phyloP scores from a whole-genome alignment of 2,329 filamentous ascomycete genomes.

The Fusarium temperatum region DNA sequence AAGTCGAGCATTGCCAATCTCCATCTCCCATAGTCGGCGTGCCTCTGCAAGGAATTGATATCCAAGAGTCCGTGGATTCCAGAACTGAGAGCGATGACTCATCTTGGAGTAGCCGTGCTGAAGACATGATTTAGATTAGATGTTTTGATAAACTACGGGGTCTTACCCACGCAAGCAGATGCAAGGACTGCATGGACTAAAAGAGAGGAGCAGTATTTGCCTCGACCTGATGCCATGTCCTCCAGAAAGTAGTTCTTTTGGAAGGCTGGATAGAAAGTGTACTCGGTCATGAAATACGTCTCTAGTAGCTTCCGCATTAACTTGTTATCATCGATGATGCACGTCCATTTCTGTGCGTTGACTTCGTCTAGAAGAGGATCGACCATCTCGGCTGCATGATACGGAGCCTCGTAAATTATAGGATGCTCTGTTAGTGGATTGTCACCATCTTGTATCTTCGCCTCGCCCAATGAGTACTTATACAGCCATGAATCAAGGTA shows the following conservation, averaged over 20 bases:
- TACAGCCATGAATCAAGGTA: not conserved
- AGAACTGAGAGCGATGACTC: not conserved
- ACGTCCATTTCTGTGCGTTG: not conserved
- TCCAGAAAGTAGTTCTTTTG: slow-evolving; percentile 2
- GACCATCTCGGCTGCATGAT: not conserved
- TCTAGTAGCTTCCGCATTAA: not conserved
- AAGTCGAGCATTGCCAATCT: not conserved
- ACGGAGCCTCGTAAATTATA: not conserved
- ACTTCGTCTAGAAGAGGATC: not conserved
- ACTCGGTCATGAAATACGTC: not conserved
- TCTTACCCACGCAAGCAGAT: not conserved
- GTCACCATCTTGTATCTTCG: not conserved
- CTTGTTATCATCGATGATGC: not conserved
- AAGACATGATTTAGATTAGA: not conserved
- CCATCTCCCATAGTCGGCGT: not conserved
- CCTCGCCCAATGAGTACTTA: not conserved
- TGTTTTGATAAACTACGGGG: not conserved
- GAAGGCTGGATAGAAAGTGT: not conserved
- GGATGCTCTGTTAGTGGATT: not conserved
- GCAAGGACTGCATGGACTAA: slow-evolving; percentile 1
- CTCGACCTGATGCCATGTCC: not conserved
- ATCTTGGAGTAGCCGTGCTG: not conserved
- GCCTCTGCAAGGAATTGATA: not conserved
- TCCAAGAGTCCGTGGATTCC: not conserved
- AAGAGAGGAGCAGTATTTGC: slow-evolving; percentile 1